These are phyloP conservation scores for Ceratocystis eucalypticola DNA, from an alignment of 2,329 filamentous ascomycete genomes.

Conservation along the genomic window DNA sequence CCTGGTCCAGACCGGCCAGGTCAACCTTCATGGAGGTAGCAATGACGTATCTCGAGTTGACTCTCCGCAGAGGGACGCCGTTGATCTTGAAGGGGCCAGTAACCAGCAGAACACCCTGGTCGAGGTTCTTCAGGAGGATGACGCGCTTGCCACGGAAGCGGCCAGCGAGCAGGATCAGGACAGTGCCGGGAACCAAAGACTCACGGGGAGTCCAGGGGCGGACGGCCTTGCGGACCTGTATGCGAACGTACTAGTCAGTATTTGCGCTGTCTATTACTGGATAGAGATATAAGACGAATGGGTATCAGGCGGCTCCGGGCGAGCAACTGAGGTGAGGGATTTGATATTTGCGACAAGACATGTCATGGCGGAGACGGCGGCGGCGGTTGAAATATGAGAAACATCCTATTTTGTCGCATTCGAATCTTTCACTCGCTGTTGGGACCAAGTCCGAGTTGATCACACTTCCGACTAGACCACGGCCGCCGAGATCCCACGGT, in stretches of 20 bases:
- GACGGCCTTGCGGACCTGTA: slow-evolving; percentile 84
- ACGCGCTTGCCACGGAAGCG: slow-evolving; percentile 99
- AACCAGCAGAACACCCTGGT: slow-evolving; percentile 95
- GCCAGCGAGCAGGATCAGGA: slow-evolving; percentile 97
- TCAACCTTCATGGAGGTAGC: slow-evolving; percentile 78
- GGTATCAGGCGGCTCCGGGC: background rate
- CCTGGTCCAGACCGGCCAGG: slow-evolving; percentile 70
- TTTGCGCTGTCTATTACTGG: slow-evolving; percentile 4
- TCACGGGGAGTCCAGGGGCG: slow-evolving; percentile 76
- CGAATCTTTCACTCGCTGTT: background rate
- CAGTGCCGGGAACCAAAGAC: slow-evolving; percentile 82
- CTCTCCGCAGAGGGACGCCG: slow-evolving; percentile 90
- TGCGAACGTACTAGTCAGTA: slow-evolving; percentile 15
- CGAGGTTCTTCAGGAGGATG: slow-evolving; percentile 92
- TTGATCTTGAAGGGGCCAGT: slow-evolving; percentile 99
- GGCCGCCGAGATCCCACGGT: background rate
- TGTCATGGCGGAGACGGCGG: too few relatives aligned
- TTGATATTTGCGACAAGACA: background rate
- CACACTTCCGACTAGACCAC: background rate
- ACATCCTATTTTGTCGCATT: background rate
- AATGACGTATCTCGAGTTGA: slow-evolving; percentile 89
- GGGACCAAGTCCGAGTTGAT: background rate
- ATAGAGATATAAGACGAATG: background rate
- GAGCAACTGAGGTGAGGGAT: background rate
- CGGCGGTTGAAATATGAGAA: background rate